These are phyloP conservation scores for Echria macrotheca DNA, from an alignment of 495 filamentous ascomycete species.

Conservation along the genomic window DNA sequence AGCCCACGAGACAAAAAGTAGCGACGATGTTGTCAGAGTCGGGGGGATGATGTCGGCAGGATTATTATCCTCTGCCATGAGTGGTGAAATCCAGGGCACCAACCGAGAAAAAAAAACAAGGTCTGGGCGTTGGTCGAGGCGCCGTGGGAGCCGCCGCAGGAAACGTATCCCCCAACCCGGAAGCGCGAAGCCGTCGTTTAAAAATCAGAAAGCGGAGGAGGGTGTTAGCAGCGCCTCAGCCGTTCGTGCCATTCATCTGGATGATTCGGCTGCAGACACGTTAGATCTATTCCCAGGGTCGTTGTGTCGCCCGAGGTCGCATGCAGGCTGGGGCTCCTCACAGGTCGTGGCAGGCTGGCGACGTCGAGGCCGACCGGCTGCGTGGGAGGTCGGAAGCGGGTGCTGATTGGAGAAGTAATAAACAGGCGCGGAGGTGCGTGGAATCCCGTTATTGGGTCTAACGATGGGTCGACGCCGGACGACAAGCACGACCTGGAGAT, in stretches of 20 bases:
- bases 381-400: slow-evolving; percentile 11
- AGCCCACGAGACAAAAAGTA: no score
- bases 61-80: no score
- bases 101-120: not conserved
- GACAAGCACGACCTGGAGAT: not conserved
- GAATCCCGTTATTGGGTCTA: slow-evolving; percentile 25
- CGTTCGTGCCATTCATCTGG: slow-evolving; percentile 18
- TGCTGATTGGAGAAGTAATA: slow-evolving; percentile 29
- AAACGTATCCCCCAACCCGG: not conserved
- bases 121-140: no score
- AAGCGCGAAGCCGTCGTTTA: slow-evolving; percentile 1
- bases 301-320: slow-evolving; percentile 4
- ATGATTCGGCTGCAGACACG: slow-evolving; percentile 17
- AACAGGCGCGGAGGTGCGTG: slow-evolving; percentile 24
- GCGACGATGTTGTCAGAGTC: no score
- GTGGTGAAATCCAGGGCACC: no score
- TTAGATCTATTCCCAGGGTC: slow-evolving; percentile 22
- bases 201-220: slow-evolving; percentile 6
- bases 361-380: slow-evolving; percentile 19
- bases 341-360: slow-evolving; percentile 19
- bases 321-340: slow-evolving; percentile 8
- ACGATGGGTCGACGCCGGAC: slow-evolving; percentile 3
- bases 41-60: no score
- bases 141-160: no score
- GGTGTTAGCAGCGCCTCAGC: slow-evolving; percentile 15